Conservation (phyloP, 371 early-diverging fungal species). For the Mucor circinelloides region DNA sequence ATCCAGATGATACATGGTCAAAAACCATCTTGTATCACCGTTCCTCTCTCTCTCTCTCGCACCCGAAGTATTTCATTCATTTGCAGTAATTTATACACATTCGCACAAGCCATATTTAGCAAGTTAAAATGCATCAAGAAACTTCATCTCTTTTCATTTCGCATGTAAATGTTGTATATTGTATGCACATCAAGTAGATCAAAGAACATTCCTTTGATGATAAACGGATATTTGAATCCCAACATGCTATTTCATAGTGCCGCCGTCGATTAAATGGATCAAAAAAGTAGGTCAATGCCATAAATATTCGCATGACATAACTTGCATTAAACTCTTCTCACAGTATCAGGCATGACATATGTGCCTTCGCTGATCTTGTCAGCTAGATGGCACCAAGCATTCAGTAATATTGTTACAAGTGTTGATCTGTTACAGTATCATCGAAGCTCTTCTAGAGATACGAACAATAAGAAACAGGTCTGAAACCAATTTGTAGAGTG, state of each 20-base stretch:
- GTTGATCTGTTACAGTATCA: background rate
- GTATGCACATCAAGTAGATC: background rate
- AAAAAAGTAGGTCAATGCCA: background rate
- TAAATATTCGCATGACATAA: background rate
- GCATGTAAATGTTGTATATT: background rate
- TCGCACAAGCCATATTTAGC: background rate
- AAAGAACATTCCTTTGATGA: background rate
- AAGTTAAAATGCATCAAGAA: background rate
- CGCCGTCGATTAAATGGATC: background rate
- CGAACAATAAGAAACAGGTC: background rate
- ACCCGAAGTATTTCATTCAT: background rate
- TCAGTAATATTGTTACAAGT: background rate
- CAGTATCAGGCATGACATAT: background rate
- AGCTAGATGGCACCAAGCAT: background rate
- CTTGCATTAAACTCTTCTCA: background rate
- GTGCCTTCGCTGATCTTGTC: background rate
- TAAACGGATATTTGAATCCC: background rate
- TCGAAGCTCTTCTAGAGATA: background rate
- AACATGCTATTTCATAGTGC: background rate
- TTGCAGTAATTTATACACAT: constrained; percentile 1
- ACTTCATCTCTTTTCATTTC: background rate
- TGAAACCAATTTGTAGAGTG: background rate
- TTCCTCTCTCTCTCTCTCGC: background rate
- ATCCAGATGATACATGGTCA: background rate
- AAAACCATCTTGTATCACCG: background rate